Conservation (phyloP, 164 flowering plant species). For the Pachysandra terminalis region DNA sequence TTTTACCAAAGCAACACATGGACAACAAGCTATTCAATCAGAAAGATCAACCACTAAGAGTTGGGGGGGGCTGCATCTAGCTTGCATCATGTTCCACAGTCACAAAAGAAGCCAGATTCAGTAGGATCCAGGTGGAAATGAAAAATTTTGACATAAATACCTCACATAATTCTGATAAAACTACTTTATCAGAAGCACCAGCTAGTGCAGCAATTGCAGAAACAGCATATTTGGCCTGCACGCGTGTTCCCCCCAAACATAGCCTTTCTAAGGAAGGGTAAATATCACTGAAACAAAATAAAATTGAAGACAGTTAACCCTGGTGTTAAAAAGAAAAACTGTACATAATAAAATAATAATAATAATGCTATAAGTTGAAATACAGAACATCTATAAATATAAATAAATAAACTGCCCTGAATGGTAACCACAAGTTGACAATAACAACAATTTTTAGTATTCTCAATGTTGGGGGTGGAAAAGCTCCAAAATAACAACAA, state of each 20-base stretch:
- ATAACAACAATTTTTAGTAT: not conserved
- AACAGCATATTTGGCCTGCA: constrained; percentile 77
- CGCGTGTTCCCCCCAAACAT: constrained; percentile 80
- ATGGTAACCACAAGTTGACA: not conserved
- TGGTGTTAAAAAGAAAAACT: not conserved
- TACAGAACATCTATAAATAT: too few species aligned
- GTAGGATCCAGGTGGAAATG: not conserved
- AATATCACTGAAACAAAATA: constrained; percentile 40
- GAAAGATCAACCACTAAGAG: not conserved
- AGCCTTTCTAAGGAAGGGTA: constrained; percentile 59
- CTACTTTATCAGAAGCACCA: constrained; percentile 34
- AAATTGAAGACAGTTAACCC: not conserved
- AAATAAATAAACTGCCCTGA: not conserved
- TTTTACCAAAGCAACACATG: not conserved
- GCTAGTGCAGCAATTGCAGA: constrained; percentile 63
- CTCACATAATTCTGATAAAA: constrained; percentile 54
- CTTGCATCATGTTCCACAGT: not conserved
- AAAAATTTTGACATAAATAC: constrained; percentile 23
- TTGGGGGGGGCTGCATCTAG: not conserved
- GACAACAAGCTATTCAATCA: not conserved
- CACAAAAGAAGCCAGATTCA: not conserved
- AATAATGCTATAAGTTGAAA: too few species aligned
- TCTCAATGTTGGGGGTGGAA: too few species aligned
- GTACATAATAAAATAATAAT: too few species aligned
- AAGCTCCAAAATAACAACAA: not conserved